Conservation (phyloP, 2,329 filamentous ascomycete genomes). For the Fusarium paranaense region DNA sequence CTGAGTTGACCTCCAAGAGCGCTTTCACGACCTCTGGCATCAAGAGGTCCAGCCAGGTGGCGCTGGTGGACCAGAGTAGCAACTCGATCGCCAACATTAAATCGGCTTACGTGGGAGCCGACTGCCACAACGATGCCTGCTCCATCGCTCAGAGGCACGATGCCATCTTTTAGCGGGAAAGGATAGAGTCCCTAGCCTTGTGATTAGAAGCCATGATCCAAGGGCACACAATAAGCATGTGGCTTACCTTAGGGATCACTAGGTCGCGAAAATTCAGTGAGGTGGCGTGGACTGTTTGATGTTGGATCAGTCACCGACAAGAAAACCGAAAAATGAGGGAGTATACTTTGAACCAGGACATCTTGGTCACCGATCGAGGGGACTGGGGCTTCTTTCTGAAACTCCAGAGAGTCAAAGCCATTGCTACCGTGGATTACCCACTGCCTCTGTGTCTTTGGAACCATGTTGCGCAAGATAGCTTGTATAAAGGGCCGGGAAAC, state of each 20-base stretch:
- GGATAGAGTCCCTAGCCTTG: neutral
- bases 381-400: neutral
- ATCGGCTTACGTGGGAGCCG: neutral
- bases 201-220: neutral
- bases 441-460: neutral
- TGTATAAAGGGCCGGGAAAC: neutral
- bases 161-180: neutral
- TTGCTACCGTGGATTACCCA: neutral
- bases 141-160: neutral
- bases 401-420: neutral
- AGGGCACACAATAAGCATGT: neutral
- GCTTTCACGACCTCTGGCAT: neutral
- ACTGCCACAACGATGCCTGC: neutral
- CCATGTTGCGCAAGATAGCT: neutral
- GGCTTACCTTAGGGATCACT: neutral
- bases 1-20: neutral
- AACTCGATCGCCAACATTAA: neutral
- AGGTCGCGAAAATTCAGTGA: neutral
- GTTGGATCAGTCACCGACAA: neutral
- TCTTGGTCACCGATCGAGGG: neutral
- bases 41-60: neutral
- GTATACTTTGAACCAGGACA: neutral
- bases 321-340: neutral
- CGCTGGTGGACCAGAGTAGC: neutral
- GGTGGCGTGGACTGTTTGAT: neutral